phyloP scores from a whole-genome alignment of 1,284 basidiomycete species.

The Coriolopsis trogii region DNA sequence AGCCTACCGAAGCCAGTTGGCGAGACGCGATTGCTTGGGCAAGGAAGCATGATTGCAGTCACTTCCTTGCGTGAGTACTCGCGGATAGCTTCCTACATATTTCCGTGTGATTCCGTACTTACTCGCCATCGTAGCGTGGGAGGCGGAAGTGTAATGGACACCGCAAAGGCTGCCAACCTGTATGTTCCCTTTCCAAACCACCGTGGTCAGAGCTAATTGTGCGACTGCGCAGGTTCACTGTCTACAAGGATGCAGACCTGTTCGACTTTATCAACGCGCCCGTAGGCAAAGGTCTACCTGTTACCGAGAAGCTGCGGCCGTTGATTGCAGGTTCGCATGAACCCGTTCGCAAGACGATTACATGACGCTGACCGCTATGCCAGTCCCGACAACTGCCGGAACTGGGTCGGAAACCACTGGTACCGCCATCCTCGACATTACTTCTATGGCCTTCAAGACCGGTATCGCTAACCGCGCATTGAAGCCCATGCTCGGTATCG shows the following conservation, averaged over 20 bases:
- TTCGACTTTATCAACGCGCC: conserved; percentile 98
- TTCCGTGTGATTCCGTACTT: neutral
- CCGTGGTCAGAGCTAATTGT: neutral
- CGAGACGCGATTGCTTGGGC: conserved; percentile 89
- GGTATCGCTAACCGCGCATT: conserved; percentile 93
- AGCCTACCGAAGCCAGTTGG: conserved; percentile 92
- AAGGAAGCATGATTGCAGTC: conserved; percentile 84
- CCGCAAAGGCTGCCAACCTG: conserved; percentile 91
- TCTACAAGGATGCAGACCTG: conserved; percentile 90
- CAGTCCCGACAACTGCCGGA: conserved; percentile 93
- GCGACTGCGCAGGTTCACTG: conserved; percentile 59
- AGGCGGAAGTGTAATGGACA: conserved; percentile 96
- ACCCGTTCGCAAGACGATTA: neutral
- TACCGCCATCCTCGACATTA: conserved; percentile 94
- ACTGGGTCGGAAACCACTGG: conserved; percentile 99
- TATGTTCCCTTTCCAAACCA: conserved; percentile 41
- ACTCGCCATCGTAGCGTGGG: conserved; percentile 65
- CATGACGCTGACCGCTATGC: neutral
- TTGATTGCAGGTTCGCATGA: conserved; percentile 72
- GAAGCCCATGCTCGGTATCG: conserved; percentile 88
- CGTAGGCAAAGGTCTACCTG: conserved; percentile 89
- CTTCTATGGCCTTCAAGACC: conserved; percentile 91
- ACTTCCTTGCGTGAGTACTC: conserved; percentile 84
- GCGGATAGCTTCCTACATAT: neutral
- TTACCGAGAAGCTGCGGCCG: conserved; percentile 76